These are phyloP conservation scores for Polytrichum commune DNA, from an alignment of 225 moss, liverwort and hornwort genomes.

Conservation along the genomic window DNA sequence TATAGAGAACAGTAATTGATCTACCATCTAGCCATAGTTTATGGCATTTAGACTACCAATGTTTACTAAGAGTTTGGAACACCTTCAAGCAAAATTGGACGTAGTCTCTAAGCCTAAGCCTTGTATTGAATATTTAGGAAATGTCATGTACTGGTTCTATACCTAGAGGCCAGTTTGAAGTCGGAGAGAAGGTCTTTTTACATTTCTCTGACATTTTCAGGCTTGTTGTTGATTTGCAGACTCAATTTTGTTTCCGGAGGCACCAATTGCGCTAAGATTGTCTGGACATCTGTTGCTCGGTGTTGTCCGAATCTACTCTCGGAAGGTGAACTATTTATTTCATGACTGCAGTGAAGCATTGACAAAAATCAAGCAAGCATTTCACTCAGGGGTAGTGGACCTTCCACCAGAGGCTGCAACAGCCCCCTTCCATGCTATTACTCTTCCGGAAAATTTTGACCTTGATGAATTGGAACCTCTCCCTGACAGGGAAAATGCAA, in stretches of 20 bases:
- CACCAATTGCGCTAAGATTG: slow-evolving; percentile 90
- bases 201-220: too few species aligned
- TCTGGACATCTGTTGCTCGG: slow-evolving; percentile 95
- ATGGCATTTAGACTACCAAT: too few species aligned
- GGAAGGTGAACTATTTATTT: slow-evolving; percentile 99
- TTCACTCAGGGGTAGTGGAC: slow-evolving; percentile 94
- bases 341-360: slow-evolving; percentile 99
- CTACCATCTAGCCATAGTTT: too few species aligned
- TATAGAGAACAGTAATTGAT: too few species aligned
- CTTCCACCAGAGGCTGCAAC: slow-evolving; percentile 94
- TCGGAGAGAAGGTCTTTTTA: too few species aligned
- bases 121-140: too few species aligned
- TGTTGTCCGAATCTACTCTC: slow-evolving; percentile 96
- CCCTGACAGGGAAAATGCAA: slow-evolving; percentile 74
- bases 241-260: slow-evolving; percentile 96
- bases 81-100: too few species aligned
- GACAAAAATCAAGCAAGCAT: slow-evolving; percentile 97
- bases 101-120: too few species aligned
- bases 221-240: slow-evolving; percentile 43
- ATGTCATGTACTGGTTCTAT: too few species aligned
- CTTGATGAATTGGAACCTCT: slow-evolving; percentile 98
- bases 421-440: slow-evolving; percentile 96
- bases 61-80: too few species aligned
- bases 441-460: slow-evolving; percentile 93
- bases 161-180: too few species aligned